phyloP scores from a whole-genome alignment of 257 asterid genomes.

The Apocynum venetum region DNA sequence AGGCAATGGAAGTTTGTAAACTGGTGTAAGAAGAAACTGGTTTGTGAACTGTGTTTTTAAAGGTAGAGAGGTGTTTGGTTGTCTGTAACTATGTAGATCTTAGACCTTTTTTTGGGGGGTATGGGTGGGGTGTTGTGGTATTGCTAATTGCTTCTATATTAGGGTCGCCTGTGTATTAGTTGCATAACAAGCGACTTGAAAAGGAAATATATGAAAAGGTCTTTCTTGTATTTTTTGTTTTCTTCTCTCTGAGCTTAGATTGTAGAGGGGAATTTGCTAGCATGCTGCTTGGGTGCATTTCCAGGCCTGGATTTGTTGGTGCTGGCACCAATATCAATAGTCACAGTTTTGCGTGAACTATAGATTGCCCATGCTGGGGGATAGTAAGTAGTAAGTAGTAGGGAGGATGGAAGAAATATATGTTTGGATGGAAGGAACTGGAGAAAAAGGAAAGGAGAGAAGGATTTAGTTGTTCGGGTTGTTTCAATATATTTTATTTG shows the following conservation, averaged over 20 bases:
- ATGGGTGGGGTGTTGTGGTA: background rate
- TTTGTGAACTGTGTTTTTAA: conserved; percentile 28
- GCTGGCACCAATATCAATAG: background rate
- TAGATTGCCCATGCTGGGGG: background rate
- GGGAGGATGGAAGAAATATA: background rate
- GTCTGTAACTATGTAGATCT: conserved; percentile 42
- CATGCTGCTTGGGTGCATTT: background rate
- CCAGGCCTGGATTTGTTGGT: background rate
- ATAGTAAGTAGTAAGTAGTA: too few relatives aligned
- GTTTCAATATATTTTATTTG: too few relatives aligned
- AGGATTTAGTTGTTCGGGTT: background rate
- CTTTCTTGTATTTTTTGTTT: background rate
- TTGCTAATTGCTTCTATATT: conserved; percentile 3
- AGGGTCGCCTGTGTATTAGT: conserved; percentile 19
- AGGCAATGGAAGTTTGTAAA: conserved; percentile 19
- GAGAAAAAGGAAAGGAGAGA: background rate
- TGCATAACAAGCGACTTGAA: conserved; percentile 14
- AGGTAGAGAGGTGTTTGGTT: conserved; percentile 39
- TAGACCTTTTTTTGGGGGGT: conserved; percentile 14
- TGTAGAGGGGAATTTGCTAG: background rate
- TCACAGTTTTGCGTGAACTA: background rate
- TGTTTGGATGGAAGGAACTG: background rate
- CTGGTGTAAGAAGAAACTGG: conserved; percentile 27
- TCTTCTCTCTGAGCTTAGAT: background rate
- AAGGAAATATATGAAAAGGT: conserved; percentile 21